These are phyloP conservation scores for Fragilariopsis cylindrus DNA, from an alignment of 108 stramenopile genomes.

Conservation along the genomic window DNA sequence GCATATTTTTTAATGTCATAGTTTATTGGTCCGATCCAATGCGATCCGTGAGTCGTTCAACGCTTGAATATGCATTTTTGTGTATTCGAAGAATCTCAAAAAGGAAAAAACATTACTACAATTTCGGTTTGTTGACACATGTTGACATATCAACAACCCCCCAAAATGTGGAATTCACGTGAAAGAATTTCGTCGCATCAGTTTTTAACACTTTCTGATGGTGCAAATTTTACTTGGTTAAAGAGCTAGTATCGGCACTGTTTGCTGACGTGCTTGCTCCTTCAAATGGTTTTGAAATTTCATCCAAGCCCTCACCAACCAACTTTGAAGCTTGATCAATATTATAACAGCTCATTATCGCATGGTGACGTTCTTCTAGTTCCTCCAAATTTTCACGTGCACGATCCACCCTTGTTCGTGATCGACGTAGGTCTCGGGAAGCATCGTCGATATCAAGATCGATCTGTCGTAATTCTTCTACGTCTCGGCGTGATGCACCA, in stretches of 20 bases:
- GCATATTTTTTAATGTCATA: too few species aligned
- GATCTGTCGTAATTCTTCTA: slow-evolving; percentile 52
- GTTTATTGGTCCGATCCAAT: too few species aligned
- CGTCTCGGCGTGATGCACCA: slow-evolving; percentile 21
- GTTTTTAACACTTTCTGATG: too few species aligned
- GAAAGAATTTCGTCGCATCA: too few species aligned
- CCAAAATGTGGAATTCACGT: too few species aligned
- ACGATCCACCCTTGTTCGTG: slow-evolving; percentile 48
- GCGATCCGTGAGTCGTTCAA: too few species aligned
- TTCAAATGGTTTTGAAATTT: slow-evolving; percentile 16
- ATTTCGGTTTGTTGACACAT: too few species aligned
- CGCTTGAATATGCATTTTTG: too few species aligned
- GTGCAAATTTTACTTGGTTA: too few species aligned
- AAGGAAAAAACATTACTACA: too few species aligned
- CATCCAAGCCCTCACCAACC: slow-evolving; percentile 41
- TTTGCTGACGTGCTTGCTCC: not conserved
- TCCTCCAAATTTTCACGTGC: slow-evolving; percentile 52
- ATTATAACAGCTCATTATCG: slow-evolving; percentile 73
- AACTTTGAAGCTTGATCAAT: slow-evolving; percentile 45
- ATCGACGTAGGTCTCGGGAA: slow-evolving; percentile 57
- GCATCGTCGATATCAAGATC: slow-evolving; percentile 72
- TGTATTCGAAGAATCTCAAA: too few species aligned
- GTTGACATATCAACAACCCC: too few species aligned
- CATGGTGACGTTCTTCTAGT: slow-evolving; percentile 74
- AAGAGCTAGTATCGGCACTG: not conserved